Percentiles rank a stretch among this genome's conserved stretches.
These are phyloP conservation scores for Triticum monococcum DNA, from an alignment of 176 grass and related monocot genomes.

Conservation along the genomic window DNA sequence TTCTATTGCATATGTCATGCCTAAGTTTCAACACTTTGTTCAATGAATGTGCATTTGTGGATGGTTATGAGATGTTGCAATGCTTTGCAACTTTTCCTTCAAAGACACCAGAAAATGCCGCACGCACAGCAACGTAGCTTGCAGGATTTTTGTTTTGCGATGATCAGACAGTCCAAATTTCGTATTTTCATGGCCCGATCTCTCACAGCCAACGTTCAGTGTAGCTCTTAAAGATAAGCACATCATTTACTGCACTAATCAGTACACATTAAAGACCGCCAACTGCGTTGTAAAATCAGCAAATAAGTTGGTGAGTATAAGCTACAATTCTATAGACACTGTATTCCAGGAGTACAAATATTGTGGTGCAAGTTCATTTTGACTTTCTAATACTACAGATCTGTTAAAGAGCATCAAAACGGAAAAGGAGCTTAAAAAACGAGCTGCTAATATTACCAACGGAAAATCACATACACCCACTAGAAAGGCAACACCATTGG, in stretches of 20 bases:
- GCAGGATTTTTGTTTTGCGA: neutral
- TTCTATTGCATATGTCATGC: neutral
- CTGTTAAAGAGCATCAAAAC: conserved; percentile 26
- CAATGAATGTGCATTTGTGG: neutral
- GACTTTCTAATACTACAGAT: conserved; percentile 41
- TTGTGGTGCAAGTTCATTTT: conserved; percentile 33
- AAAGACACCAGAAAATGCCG: neutral
- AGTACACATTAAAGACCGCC: too few species aligned
- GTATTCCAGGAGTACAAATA: conserved; percentile 37
- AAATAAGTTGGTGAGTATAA: neutral
- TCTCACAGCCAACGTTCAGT: neutral
- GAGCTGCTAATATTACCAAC: conserved; percentile 25
- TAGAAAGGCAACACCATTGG: conserved; percentile 1
- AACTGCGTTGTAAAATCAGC: neutral
- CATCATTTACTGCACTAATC: neutral
- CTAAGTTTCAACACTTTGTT: neutral
- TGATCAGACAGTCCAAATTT: neutral
- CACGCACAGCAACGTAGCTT: neutral
- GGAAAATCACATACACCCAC: conserved; percentile 24
- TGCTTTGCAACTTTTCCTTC: neutral
- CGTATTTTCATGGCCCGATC: neutral
- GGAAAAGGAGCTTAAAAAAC: neutral
- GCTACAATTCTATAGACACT: conserved; percentile 26
- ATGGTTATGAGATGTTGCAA: neutral
- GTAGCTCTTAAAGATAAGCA: neutral